phyloP scores from a whole-genome alignment of 2,329 filamentous ascomycete genomes.

The Aureobasidium sp. region DNA sequence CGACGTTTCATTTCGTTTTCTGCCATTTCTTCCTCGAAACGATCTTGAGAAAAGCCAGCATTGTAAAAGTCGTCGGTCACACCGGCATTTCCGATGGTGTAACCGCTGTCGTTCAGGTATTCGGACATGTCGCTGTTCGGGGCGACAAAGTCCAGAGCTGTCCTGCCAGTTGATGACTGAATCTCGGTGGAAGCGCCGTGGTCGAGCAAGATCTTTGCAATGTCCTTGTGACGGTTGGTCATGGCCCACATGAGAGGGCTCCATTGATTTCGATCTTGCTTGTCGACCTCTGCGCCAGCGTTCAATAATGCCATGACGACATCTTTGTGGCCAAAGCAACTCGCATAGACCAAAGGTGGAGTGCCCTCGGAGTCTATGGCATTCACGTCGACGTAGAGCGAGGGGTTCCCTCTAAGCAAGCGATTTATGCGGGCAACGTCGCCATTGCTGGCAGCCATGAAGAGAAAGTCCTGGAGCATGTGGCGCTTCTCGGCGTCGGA shows the following conservation, averaged over 20 bases:
- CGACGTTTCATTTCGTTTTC: constrained; percentile 91
- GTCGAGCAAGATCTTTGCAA: constrained; percentile 86
- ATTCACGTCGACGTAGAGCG: constrained; percentile 74
- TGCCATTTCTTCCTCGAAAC: constrained; percentile 94
- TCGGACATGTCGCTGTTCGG: constrained; percentile 95
- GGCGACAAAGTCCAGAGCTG: constrained; percentile 90
- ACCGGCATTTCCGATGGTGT: constrained; percentile 74
- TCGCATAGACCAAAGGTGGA: constrained; percentile 92
- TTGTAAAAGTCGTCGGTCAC: constrained; percentile 86
- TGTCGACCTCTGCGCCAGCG: constrained; percentile 81
- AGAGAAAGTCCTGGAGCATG: constrained; percentile 77
- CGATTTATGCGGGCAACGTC: constrained; percentile 74
- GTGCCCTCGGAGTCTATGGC: constrained; percentile 89
- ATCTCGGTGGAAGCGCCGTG: constrained; percentile 92
- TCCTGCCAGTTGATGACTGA: constrained; percentile 87
- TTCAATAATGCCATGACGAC: constrained; percentile 79
- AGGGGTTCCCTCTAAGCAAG: constrained; percentile 67
- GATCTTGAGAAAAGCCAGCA: constrained; percentile 82
- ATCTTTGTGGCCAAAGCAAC: constrained; percentile 91
- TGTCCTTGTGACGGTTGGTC: constrained; percentile 95
- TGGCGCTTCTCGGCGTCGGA: constrained; percentile 71
- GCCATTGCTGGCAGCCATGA: constrained; percentile 95
- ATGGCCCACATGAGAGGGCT: constrained; percentile 99
- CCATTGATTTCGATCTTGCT: constrained; percentile 94
- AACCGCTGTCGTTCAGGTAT: constrained; percentile 90